These are phyloP conservation scores for Dioscorea dumetorum DNA, from an alignment of 106 monocot species.

Conservation along the genomic window DNA sequence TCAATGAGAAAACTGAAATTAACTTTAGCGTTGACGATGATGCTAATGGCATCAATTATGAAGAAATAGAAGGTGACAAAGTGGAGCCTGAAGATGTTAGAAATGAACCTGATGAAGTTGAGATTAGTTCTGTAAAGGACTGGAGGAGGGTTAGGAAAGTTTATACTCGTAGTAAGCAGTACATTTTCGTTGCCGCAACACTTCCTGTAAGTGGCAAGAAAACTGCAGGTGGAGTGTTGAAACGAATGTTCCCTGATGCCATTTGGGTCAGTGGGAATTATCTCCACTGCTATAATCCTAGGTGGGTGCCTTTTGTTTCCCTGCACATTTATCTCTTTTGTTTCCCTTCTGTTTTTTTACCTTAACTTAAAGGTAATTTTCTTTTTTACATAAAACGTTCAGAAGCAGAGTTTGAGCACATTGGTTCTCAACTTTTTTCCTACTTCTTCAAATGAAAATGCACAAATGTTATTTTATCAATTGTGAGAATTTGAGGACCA, in stretches of 20 bases:
- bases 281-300: slow-evolving; percentile 92
- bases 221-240: slow-evolving; percentile 90
- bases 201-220: slow-evolving; percentile 90
- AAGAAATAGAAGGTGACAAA: slow-evolving; percentile 20
- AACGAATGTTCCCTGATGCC: slow-evolving; percentile 89
- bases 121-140: slow-evolving; percentile 25
- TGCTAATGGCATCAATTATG: slow-evolving; percentile 3
- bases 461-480: no score
- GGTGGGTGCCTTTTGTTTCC: slow-evolving; percentile 25
- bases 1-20: slow-evolving; percentile 2
- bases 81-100: slow-evolving; percentile 12
- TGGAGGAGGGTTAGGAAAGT: slow-evolving; percentile 86
- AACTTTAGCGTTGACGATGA: slow-evolving; percentile 24
- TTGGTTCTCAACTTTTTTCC: no score
- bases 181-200: slow-evolving; percentile 94
- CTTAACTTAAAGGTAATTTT: no score
- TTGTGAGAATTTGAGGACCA: no score
- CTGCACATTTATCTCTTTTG: not conserved
- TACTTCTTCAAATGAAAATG: no score
- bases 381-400: no score
- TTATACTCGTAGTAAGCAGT: slow-evolving; percentile 91
- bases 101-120: slow-evolving; percentile 6
- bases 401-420: no score
- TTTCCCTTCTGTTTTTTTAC: not conserved
- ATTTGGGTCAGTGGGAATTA: slow-evolving; percentile 77